phyloP scores from a whole-genome alignment of 83 land plant genomes.

The Diphasiastrum complanatum region DNA sequence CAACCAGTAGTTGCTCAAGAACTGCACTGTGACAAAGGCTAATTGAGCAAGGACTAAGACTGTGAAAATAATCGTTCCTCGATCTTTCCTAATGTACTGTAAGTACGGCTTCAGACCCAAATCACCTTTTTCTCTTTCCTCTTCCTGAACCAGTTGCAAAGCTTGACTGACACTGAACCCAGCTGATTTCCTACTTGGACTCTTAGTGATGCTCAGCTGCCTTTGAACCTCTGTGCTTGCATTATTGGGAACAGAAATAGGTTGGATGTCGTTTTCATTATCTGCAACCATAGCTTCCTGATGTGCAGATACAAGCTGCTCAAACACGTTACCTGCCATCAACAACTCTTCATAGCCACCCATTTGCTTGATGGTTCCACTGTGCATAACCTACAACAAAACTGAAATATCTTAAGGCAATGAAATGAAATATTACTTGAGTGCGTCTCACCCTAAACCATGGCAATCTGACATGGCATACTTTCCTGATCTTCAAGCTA shows the following conservation, averaged over 20 bases:
- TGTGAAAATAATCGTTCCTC: constrained; percentile 19
- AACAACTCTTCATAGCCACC: constrained; percentile 52
- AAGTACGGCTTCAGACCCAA: constrained; percentile 49
- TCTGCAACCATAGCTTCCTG: constrained; percentile 34
- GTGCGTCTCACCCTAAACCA: too few species aligned
- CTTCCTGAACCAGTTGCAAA: constrained; percentile 52
- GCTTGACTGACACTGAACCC: constrained; percentile 2
- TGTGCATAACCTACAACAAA: constrained; percentile 47
- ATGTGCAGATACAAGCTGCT: constrained; percentile 56
- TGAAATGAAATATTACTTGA: too few species aligned
- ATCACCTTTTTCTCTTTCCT: constrained; percentile 57
- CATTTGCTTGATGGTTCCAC: constrained; percentile 46
- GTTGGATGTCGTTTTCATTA: constrained; percentile 4
- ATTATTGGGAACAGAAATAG: neutral
- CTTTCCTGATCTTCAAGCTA: too few species aligned
- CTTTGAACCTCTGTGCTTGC: neutral
- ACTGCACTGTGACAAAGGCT: constrained; percentile 43
- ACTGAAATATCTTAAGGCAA: too few species aligned
- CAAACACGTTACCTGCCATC: constrained; percentile 42
- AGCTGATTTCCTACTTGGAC: constrained; percentile 1
- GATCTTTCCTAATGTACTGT: constrained; percentile 37
- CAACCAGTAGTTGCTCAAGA: constrained; percentile 53
- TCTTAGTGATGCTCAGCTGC: neutral
- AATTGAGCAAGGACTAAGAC: constrained; percentile 28
- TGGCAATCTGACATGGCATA: too few species aligned